These are phyloP conservation scores for Cyberlindnera suaveolens DNA, from an alignment of 805 yeast genomes.

Conservation along the genomic window DNA sequence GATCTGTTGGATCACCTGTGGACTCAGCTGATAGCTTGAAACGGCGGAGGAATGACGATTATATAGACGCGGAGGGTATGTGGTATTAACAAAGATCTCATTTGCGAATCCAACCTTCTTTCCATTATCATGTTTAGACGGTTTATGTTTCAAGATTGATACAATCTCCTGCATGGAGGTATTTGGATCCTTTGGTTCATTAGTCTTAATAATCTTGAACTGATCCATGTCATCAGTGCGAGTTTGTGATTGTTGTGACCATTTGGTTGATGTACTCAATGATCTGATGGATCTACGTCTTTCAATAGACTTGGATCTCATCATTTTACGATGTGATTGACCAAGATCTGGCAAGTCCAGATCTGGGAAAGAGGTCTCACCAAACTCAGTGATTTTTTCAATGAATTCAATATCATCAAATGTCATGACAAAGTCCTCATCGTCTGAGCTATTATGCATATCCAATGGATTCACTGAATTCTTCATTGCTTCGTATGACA, in stretches of 20 bases:
- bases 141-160: background rate
- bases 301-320: conserved; percentile 30
- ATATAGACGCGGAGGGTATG: conserved; percentile 46
- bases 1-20: conserved; percentile 45
- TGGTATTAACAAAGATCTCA: conserved; percentile 42
- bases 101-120: conserved; percentile 40
- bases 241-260: conserved; percentile 8
- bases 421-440: conserved; percentile 14
- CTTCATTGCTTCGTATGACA: background rate
- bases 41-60: conserved; percentile 45
- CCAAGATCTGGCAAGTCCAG: conserved; percentile 25
- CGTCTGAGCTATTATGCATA: background rate
- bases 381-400: conserved; percentile 33
- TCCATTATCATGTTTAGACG: background rate
- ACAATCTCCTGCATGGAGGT: background rate
- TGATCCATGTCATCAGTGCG: conserved; percentile 3
- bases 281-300: conserved; percentile 29
- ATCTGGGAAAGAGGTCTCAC: conserved; percentile 35
- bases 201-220: conserved; percentile 15
- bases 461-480: no score
- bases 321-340: conserved; percentile 22
- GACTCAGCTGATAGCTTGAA: conserved; percentile 36
- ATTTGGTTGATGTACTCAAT: conserved; percentile 21
- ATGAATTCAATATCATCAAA: conserved; percentile 32
- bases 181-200: conserved; percentile 9